Evolutionary conservation across 202 grass and related monocot genomes (phyloP), one percentile per base, ranked within the genome.

Genomic region (Carex sylvatica): DNA sequence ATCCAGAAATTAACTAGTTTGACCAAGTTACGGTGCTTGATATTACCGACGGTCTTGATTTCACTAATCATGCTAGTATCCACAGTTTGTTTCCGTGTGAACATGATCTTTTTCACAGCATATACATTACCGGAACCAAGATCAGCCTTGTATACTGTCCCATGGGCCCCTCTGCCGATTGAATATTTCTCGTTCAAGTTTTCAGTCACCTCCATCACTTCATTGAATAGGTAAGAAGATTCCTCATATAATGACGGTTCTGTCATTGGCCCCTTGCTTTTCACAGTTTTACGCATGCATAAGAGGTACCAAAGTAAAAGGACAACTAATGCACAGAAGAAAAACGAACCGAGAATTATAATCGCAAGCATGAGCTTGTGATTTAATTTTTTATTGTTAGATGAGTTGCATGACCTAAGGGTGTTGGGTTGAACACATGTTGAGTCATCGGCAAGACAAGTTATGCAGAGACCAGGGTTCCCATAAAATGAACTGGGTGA

Each of bases 1-100:
- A 91, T 67, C 91, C 90, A 94, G 52, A 92, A 94, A n/a, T 91
- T 80, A 12, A 83, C 88, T 56, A 93, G 59, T 66, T 94, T 97
- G 64, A 97, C 76, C 84, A 97, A 40, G 76, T 94, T 97, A 13
- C 92, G 84, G 26, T 97, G 95, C 84, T 70, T 89, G 70, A 97
- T 91, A 84, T 84, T 84, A 31, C 86, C 88, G 6, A 92, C 60
- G 11, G 92, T 97, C 86, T 91, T 62, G 53, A 97, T 83, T 70
- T 97, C 95, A 88, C 92, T 81, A 12, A 89, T 24, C 88, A 97
- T 89, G 87, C 88, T 97, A 55, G 49, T 30, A 66, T 83, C 85
- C 19, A 85, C 78, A n/a, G 83, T 61, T 80, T 80, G 86, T 22
- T 55, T 84, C 16, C 47, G 6, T 68, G 87, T 65, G 63, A 93